phyloP scores from a whole-genome alignment of 78 protist species.

The Dictyostelium brefeldianum region DNA sequence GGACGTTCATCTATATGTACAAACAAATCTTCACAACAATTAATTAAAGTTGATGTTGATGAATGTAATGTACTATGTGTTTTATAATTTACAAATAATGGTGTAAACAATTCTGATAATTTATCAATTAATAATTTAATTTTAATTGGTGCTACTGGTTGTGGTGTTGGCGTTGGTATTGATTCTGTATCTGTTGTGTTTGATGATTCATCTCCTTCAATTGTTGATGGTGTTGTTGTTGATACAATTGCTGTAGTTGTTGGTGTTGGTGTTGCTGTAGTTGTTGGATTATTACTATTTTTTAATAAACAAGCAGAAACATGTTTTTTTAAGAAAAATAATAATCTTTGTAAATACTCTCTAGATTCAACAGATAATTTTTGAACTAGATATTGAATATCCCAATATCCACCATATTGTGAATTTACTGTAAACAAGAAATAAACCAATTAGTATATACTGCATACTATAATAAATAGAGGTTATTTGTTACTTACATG shows the following conservation, averaged over 20 bases:
- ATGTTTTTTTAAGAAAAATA: slow-evolving; percentile 40
- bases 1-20: slow-evolving; percentile 40
- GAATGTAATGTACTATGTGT: slow-evolving; percentile 8
- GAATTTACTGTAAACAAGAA: background rate
- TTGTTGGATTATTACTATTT: background rate
- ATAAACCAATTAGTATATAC: no score
- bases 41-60: slow-evolving; percentile 28
- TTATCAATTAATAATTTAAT: background rate
- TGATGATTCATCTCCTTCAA: background rate
- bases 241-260: background rate
- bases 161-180: background rate
- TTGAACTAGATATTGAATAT: slow-evolving; percentile 46
- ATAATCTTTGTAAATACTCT: slow-evolving; percentile 44
- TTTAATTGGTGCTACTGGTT: background rate
- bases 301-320: slow-evolving; percentile 6
- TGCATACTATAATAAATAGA: no score
- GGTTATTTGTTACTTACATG: slow-evolving; percentile 13
- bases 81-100: slow-evolving; percentile 48
- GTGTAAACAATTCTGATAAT: slow-evolving; percentile 53
- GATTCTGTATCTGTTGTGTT: background rate
- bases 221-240: background rate
- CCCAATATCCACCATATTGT: slow-evolving; percentile 66
- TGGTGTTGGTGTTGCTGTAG: background rate
- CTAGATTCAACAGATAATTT: slow-evolving; percentile 24
- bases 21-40: slow-evolving; percentile 49